Evolutionary conservation across 139 green algal species (phyloP).

Genomic region (Ulvella scutata): DNA sequence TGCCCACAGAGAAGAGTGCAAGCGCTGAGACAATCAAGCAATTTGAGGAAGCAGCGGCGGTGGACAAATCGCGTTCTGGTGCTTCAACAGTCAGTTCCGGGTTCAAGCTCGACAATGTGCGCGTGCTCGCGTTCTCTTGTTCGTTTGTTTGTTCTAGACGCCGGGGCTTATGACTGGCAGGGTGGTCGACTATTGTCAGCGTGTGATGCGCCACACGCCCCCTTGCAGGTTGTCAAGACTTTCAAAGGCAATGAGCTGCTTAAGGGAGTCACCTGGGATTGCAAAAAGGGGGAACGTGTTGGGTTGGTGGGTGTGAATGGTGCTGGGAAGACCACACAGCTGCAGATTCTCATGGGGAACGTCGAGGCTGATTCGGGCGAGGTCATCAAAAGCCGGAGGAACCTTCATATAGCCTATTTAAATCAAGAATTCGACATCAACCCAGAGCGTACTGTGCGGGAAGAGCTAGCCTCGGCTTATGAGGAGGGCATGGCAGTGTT

Average conservation of each 20-base stretch:
- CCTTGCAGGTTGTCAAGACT: constrained; percentile 49
- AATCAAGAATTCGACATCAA: constrained; percentile 93
- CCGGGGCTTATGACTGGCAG: neutral
- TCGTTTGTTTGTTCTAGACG: neutral
- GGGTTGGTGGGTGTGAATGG: constrained; percentile 97
- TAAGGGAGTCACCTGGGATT: constrained; percentile 78
- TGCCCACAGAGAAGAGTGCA: neutral
- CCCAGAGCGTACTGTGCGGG: constrained; percentile 69
- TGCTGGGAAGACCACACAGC: constrained; percentile 95
- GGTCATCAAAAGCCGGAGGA: constrained; percentile 60
- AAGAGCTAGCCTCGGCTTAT: constrained; percentile 90
- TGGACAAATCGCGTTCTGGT: neutral
- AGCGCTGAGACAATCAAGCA: neutral
- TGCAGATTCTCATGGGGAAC: constrained; percentile 88
- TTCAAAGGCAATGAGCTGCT: constrained; percentile 94
- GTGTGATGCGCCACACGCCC: neutral
- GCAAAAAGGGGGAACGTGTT: constrained; percentile 91
- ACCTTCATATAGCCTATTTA: constrained; percentile 89
- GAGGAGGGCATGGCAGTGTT: constrained; percentile 22
- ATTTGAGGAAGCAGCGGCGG: neutral
- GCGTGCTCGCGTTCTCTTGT: neutral
- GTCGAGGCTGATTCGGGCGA: constrained; percentile 73
- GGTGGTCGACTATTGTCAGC: neutral
- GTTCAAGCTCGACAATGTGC: constrained; percentile 37
- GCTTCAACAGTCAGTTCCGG: constrained; percentile 26